Conservation (phyloP, 2,329 filamentous ascomycete genomes). For the Akanthomyces dipterigenus region DNA sequence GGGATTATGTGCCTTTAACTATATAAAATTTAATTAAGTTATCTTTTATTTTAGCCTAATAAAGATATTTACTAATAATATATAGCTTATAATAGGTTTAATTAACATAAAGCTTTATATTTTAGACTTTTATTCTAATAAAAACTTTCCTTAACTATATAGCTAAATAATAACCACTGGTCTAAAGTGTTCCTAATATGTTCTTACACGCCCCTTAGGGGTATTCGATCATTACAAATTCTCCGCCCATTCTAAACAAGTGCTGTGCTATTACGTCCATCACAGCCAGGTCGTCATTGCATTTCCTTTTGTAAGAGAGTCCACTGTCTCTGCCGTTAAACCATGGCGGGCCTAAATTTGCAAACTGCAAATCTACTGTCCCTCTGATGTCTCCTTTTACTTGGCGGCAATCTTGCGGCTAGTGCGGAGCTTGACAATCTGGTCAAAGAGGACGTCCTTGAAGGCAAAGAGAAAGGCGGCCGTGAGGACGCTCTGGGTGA, state of each 20-base stretch:
- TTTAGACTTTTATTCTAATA: too few relatives aligned
- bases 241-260: not conserved
- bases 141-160: too few relatives aligned
- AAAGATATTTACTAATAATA: too few relatives aligned
- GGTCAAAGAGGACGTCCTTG: constrained; percentile 91
- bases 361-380: too few relatives aligned
- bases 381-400: constrained; percentile 17
- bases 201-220: not conserved
- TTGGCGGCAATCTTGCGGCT: constrained; percentile 32
- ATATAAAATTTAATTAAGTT: too few relatives aligned
- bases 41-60: too few relatives aligned
- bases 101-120: too few relatives aligned
- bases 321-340: not conserved
- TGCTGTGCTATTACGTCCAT: not conserved
- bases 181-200: constrained; percentile 1
- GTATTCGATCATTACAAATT: not conserved
- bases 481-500: constrained; percentile 93
- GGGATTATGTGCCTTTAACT: too few relatives aligned
- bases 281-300: not conserved
- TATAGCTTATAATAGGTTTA: too few relatives aligned
- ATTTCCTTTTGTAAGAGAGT: not conserved
- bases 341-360: not conserved
- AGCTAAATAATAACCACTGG: not conserved
- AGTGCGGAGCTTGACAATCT: constrained; percentile 61
- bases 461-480: constrained; percentile 96